Evolutionary conservation across 225 moss, liverwort and hornwort genomes (phyloP).

Genomic region (Marchantia polymorpha): DNA sequence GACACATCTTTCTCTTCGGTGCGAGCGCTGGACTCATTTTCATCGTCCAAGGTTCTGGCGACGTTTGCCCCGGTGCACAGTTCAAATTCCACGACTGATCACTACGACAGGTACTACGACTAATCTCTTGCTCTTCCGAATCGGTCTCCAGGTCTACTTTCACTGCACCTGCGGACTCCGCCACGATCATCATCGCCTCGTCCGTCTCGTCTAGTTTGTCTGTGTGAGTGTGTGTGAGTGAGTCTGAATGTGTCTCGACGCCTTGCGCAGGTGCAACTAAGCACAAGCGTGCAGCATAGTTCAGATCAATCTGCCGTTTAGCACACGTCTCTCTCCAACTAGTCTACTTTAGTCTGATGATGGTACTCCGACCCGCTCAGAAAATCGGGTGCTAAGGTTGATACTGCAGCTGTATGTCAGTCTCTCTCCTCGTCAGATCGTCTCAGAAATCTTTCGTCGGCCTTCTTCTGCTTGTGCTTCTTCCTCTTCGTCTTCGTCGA

Average conservation of each 20-base stretch:
- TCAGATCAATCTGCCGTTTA: not conserved
- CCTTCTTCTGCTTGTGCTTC: no score
- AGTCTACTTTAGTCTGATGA: not conserved
- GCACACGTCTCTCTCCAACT: not conserved
- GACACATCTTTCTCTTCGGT: not conserved
- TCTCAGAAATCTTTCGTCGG: no score
- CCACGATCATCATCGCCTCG: not conserved
- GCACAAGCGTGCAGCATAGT: not conserved
- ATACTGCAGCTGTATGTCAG: no score
- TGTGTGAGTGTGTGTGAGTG: no score
- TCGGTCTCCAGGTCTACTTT: not conserved
- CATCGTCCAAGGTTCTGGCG: not conserved
- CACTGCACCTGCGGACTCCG: not conserved
- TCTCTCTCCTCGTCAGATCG: no score
- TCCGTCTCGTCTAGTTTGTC: no score
- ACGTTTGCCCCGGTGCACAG: not conserved
- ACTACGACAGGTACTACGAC: not conserved
- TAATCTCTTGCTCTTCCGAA: not conserved
- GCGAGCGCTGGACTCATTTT: not conserved
- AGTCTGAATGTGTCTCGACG: not conserved
- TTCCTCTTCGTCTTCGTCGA: no score
- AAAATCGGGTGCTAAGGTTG: no score
- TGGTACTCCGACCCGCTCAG: no score
- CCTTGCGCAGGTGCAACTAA: not conserved
- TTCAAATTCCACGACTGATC: conserved; percentile 3